phyloP scores from a whole-genome alignment of 768 basidiomycete species.

The Lyophyllum shimeji region DNA sequence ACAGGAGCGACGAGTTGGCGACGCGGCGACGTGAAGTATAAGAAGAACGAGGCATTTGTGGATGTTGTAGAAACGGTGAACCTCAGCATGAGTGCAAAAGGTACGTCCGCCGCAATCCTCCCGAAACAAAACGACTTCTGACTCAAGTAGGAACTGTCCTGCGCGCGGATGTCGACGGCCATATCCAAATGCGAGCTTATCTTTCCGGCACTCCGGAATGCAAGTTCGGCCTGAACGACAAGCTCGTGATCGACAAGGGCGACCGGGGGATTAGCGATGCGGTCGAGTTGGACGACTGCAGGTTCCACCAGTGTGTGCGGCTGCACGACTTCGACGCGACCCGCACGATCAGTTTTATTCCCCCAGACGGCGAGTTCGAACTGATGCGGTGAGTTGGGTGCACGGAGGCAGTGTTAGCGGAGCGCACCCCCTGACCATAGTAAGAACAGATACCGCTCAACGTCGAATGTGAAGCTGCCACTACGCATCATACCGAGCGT shows the following conservation, averaged over 20 bases:
- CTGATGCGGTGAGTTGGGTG: conserved; percentile 76
- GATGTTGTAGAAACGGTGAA: conserved; percentile 98
- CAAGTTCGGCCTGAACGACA: conserved; percentile 98
- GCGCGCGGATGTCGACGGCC: conserved; percentile 96
- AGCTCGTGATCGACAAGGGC: conserved; percentile 92
- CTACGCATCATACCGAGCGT: conserved; percentile 88
- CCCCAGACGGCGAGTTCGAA: conserved; percentile 98
- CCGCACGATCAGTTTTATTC: conserved; percentile 94
- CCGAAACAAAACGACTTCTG: neutral
- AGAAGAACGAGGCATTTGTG: conserved; percentile 99
- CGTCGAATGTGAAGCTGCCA: conserved; percentile 94
- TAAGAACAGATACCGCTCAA: conserved; percentile 90
- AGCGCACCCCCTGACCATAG: neutral
- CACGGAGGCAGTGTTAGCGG: neutral
- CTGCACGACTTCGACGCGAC: conserved; percentile 92
- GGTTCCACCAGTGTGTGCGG: conserved; percentile 98
- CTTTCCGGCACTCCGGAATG: conserved; percentile 96
- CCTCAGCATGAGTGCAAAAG: conserved; percentile 95
- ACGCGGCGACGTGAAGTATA: conserved; percentile 93
- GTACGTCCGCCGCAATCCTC: conserved; percentile 36
- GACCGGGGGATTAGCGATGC: conserved; percentile 67
- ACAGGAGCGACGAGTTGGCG: conserved; percentile 97
- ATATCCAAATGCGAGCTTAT: conserved; percentile 98
- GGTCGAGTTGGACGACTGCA: conserved; percentile 96
- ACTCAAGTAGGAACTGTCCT: conserved; percentile 69